Evolutionary conservation across 257 asterid genomes (phyloP).

Genomic region (Solanum rostratum): DNA sequence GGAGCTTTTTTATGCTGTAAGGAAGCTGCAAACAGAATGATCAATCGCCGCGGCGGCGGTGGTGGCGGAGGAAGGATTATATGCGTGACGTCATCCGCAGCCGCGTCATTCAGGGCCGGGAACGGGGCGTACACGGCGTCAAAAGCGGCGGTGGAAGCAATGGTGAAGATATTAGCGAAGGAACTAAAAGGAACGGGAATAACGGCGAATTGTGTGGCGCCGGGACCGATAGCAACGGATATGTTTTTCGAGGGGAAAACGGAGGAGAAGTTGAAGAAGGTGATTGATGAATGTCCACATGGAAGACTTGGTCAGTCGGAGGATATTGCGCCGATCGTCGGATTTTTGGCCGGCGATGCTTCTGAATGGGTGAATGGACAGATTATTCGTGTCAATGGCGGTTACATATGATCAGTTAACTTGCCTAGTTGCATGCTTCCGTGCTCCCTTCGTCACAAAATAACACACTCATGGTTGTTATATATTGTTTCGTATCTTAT

Average conservation of each 20-base stretch:
- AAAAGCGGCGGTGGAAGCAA: conserved; percentile 71
- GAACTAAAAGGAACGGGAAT: conserved; percentile 59
- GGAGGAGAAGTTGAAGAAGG: conserved; percentile 35
- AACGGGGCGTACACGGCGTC: conserved; percentile 52
- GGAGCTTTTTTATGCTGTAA: conserved; percentile 52
- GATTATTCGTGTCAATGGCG: conserved; percentile 24
- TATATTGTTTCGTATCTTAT: no score
- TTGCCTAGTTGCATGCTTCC: background rate
- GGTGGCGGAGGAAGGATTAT: conserved; percentile 67
- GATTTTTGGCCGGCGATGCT: conserved; percentile 44
- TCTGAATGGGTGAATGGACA: conserved; percentile 72
- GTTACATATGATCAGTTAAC: conserved; percentile 3
- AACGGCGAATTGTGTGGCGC: conserved; percentile 56
- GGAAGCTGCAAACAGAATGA: conserved; percentile 38
- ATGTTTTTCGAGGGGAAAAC: conserved; percentile 45
- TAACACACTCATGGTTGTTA: no score
- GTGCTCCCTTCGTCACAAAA: no score
- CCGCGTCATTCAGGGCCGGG: conserved; percentile 28
- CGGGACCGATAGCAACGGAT: conserved; percentile 59
- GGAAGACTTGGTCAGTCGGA: conserved; percentile 48
- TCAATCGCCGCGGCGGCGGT: conserved; percentile 44
- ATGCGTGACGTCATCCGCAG: conserved; percentile 36
- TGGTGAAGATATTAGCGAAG: conserved; percentile 58
- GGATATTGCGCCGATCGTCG: conserved; percentile 43
- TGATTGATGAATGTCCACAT: conserved; percentile 36